These are phyloP conservation scores for Trametes punicea DNA, from an alignment of 768 basidiomycete genomes.

Conservation along the genomic window DNA sequence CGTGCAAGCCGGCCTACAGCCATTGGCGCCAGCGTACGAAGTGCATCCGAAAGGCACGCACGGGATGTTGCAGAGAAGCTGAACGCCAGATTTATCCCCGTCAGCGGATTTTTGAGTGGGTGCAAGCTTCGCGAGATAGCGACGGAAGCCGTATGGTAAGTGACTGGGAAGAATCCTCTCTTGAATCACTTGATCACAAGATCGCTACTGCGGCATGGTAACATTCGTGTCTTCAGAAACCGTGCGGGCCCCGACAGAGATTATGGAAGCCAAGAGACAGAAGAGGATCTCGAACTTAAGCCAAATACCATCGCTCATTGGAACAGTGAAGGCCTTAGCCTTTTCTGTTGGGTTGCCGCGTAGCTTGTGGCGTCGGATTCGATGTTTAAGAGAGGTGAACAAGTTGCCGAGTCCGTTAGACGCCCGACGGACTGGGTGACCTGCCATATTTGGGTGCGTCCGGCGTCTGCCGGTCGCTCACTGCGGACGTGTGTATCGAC, in stretches of 20 bases:
- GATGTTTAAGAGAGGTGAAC: not conserved
- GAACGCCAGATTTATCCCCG: not conserved
- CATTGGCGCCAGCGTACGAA: too few relatives aligned
- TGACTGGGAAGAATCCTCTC: too few relatives aligned
- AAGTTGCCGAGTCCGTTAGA: not conserved
- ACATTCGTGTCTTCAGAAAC: too few relatives aligned
- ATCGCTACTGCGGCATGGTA: too few relatives aligned
- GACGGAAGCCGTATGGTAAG: not conserved
- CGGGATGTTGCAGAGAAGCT: too few relatives aligned
- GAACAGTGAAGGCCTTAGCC: not conserved
- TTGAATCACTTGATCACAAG: too few relatives aligned
- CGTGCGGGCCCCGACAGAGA: too few relatives aligned
- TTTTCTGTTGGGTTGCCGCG: not conserved
- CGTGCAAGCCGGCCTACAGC: too few relatives aligned
- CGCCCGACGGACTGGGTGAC: not conserved
- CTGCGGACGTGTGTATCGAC: conserved; percentile 1
- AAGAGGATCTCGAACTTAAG: too few relatives aligned
- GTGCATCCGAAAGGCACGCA: too few relatives aligned
- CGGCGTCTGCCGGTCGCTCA: conserved; percentile 6
- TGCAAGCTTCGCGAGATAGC: not conserved
- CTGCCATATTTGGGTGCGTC: not conserved
- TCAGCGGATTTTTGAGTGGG: not conserved
- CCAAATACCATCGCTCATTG: too few relatives aligned
- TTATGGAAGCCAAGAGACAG: too few relatives aligned
- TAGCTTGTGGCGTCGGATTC: not conserved